Percentiles rank a stretch among this genome's conserved stretches.
Conservation (phyloP, 2,329 filamentous ascomycete species). For the Emydomyces testavorans region DNA sequence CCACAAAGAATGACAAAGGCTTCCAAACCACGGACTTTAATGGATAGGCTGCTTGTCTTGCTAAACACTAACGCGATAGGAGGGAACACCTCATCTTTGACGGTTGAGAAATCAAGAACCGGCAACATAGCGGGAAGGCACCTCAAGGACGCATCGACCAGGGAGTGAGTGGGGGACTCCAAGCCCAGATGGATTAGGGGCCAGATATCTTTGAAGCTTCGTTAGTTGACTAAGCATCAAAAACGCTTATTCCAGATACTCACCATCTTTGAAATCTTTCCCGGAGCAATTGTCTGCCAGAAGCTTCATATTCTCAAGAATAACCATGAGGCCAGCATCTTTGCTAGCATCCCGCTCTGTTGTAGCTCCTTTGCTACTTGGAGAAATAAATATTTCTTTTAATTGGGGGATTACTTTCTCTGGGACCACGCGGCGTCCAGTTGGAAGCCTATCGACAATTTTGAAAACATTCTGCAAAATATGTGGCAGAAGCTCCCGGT, state of each 20-base stretch:
- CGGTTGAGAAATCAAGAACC: constrained; percentile 86
- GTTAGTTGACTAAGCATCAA: background rate
- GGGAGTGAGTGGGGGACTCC: constrained; percentile 75
- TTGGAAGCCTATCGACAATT: constrained; percentile 67
- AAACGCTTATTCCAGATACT: constrained; percentile 23
- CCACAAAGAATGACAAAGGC: constrained; percentile 85
- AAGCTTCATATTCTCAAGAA: constrained; percentile 69
- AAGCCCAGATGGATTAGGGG: constrained; percentile 75
- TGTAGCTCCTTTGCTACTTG: constrained; percentile 37
- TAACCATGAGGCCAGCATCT: constrained; percentile 82
- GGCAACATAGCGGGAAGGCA: constrained; percentile 71
- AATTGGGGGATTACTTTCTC: constrained; percentile 78
- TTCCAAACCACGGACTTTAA: constrained; percentile 85
- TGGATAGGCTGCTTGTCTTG: constrained; percentile 82
- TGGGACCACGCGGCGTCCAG: constrained; percentile 64
- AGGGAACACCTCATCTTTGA: constrained; percentile 94
- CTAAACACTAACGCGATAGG: constrained; percentile 83
- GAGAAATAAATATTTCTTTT: constrained; percentile 66
- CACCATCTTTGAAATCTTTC: constrained; percentile 89
- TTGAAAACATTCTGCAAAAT: constrained; percentile 89
- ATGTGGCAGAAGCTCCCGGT: constrained; percentile 70
- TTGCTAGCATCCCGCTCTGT: constrained; percentile 67
- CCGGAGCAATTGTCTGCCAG: constrained; percentile 73
- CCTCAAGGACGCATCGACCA: constrained; percentile 75
- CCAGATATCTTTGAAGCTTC: constrained; percentile 56